These are phyloP conservation scores for Talaromyces sp. DNA, from an alignment of 2,329 filamentous ascomycete genomes.

Conservation along the genomic window DNA sequence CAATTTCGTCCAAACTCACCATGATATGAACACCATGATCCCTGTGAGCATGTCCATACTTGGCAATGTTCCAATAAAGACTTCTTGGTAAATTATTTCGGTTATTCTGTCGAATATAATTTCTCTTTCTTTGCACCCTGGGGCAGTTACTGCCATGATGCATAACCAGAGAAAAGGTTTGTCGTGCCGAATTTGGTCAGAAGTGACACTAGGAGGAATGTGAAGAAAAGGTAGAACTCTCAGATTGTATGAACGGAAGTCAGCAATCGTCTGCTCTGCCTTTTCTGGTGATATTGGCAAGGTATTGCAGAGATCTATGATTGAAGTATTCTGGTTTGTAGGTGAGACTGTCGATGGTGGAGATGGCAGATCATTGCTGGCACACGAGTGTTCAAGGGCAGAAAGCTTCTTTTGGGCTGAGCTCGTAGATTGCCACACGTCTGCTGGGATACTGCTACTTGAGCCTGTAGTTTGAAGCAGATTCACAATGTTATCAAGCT, in stretches of 20 bases:
- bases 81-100: slow-evolving; percentile 22
- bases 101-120: slow-evolving; percentile 20
- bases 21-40: slow-evolving; percentile 24
- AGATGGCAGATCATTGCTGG: background rate
- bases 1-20: no score
- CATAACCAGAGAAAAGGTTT: slow-evolving; percentile 45
- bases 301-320: slow-evolving; percentile 14
- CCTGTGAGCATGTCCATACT: slow-evolving; percentile 28
- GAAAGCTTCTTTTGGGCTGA: background rate
- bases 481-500: slow-evolving; percentile 32
- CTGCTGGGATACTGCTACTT: slow-evolving; percentile 9
- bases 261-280: slow-evolving; percentile 20
- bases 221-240: slow-evolving; percentile 32
- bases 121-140: slow-evolving; percentile 15
- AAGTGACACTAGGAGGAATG: slow-evolving; percentile 25
- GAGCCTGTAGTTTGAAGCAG: slow-evolving; percentile 31
- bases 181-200: slow-evolving; percentile 31
- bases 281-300: slow-evolving; percentile 19
- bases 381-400: background rate
- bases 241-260: slow-evolving; percentile 29
- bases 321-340: background rate
- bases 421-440: slow-evolving; percentile 14
- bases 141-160: slow-evolving; percentile 38
- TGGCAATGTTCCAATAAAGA: slow-evolving; percentile 20
- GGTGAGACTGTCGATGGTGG: slow-evolving; percentile 4